Conservation (phyloP, 2,329 filamentous ascomycete species). For the Pyrenochaeta sp. region DNA sequence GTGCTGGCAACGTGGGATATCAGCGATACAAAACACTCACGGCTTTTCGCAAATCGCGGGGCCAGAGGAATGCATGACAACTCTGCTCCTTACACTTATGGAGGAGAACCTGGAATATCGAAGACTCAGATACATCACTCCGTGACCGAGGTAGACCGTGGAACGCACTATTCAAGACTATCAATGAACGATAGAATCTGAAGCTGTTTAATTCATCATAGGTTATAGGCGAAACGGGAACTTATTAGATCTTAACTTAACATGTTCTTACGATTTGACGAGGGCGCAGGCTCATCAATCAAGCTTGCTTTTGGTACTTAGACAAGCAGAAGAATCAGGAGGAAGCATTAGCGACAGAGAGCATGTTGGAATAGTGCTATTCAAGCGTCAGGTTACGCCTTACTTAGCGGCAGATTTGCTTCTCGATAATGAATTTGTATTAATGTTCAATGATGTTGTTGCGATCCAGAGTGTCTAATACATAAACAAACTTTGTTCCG, state of each 20-base stretch:
- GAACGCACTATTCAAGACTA: background rate
- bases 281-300: background rate
- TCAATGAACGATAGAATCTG: background rate
- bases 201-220: background rate
- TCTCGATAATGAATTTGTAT: too few species aligned
- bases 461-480: too few species aligned
- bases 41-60: background rate
- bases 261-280: background rate
- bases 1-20: background rate
- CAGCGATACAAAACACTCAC: background rate
- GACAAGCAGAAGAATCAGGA: background rate
- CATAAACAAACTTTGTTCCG: too few species aligned
- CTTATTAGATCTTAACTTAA: background rate
- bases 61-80: background rate
- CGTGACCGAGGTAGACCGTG: background rate
- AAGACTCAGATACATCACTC: background rate
- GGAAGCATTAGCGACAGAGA: background rate
- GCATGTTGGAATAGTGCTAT: background rate
- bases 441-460: too few species aligned
- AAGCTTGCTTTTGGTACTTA: background rate
- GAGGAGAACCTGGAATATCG: background rate
- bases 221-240: background rate
- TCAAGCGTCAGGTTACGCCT: slow-evolving; percentile 1
- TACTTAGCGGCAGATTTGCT: too few species aligned
- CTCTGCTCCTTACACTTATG: background rate